phyloP scores from a whole-genome alignment of 2,329 filamentous ascomycete species.

The Colletotrichum gigasporum region DNA sequence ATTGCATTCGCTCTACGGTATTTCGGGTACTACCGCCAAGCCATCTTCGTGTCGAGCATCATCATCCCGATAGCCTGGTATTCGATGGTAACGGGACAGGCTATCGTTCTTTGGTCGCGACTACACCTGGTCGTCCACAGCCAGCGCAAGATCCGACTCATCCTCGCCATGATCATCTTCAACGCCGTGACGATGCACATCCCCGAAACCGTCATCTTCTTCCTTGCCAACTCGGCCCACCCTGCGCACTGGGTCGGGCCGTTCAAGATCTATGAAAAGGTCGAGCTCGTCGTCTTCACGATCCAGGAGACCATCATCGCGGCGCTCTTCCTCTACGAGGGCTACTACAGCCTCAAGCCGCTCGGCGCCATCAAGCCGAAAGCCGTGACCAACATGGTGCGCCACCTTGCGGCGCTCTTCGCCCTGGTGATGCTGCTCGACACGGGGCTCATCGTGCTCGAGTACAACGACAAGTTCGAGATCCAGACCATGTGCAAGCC shows the following conservation, averaged over 20 bases:
- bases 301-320: conserved; percentile 65
- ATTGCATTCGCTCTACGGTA: conserved; percentile 47
- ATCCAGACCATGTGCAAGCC: conserved; percentile 35
- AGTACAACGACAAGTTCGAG: conserved; percentile 33
- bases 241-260: conserved; percentile 43
- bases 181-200: conserved; percentile 63
- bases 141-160: conserved; percentile 54
- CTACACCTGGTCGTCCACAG: conserved; percentile 68
- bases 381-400: conserved; percentile 38
- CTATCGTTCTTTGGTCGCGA: conserved; percentile 69
- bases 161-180: conserved; percentile 66
- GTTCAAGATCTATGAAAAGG: conserved; percentile 56
- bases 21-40: conserved; percentile 18
- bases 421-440: conserved; percentile 48
- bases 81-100: conserved; percentile 69
- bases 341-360: conserved; percentile 49
- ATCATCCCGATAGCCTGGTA: conserved; percentile 45
- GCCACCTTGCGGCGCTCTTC: conserved; percentile 48
- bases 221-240: conserved; percentile 55
- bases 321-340: conserved; percentile 62
- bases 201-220: conserved; percentile 63
- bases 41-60: conserved; percentile 41
- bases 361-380: conserved; percentile 15
- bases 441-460: conserved; percentile 34
- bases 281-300: conserved; percentile 66